Conservation (phyloP, 768 basidiomycete species). For the Filobasidium floriforme region DNA sequence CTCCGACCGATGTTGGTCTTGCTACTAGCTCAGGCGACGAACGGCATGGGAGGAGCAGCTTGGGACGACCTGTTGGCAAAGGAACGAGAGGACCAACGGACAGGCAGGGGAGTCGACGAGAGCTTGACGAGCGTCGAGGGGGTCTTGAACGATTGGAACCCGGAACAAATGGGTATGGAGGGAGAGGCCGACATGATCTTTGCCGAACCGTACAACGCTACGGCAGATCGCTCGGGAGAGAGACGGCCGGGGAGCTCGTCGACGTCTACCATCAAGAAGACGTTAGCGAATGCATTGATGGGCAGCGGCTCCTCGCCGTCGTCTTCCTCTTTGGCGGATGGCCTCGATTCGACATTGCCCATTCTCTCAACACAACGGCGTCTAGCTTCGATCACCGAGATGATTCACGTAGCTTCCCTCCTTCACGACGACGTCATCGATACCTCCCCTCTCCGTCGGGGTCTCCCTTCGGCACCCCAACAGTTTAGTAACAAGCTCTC, state of each 20-base stretch:
- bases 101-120: conserved; percentile 60
- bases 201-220: conserved; percentile 32
- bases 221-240: neutral
- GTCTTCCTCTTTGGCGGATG: conserved; percentile 24
- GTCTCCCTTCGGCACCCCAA: conserved; percentile 60
- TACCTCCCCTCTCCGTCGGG: conserved; percentile 62
- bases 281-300: neutral
- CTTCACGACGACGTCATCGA: conserved; percentile 88
- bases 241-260: neutral
- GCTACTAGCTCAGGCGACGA: conserved; percentile 83
- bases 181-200: conserved; percentile 28
- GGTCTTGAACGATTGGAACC: conserved; percentile 85
- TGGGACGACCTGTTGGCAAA: conserved; percentile 31
- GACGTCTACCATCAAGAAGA: neutral
- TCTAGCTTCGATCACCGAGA: conserved; percentile 91
- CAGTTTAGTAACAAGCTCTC: conserved; percentile 87
- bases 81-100: conserved; percentile 45
- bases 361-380: conserved; percentile 82
- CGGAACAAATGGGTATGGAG: conserved; percentile 45
- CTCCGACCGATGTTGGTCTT: conserved; percentile 81
- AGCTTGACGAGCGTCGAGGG: conserved; percentile 66
- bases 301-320: conserved; percentile 26
- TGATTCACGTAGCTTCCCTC: conserved; percentile 92
- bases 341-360: conserved; percentile 29
- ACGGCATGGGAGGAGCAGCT: conserved; percentile 64